A percentile compares a stretch with the other conserved stretches of the same genome.
These are phyloP conservation scores for Plasmodium malariae DNA, from an alignment of 169 alveolate genomes.

Conservation along the genomic window DNA sequence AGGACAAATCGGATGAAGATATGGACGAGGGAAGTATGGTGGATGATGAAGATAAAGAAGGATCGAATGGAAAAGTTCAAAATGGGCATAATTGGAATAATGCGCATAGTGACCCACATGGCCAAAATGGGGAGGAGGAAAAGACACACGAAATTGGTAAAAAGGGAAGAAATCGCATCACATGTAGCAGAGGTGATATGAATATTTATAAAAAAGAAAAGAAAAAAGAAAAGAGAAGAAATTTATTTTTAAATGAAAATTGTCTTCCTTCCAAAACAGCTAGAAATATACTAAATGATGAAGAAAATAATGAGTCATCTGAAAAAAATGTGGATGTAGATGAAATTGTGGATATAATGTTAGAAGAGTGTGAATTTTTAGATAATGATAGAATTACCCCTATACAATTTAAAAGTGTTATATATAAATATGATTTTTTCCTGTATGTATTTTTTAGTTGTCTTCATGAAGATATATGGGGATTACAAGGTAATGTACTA, in stretches of 20 bases:
- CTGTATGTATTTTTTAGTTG: conserved; percentile 87
- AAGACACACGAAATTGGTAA: conserved; percentile 1
- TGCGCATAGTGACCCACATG: too few species aligned
- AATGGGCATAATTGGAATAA: background rate
- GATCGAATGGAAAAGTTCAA: background rate
- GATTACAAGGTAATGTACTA: conserved; percentile 90
- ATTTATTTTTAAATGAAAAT: conserved; percentile 35
- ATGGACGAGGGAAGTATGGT: background rate
- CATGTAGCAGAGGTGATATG: conserved; percentile 35
- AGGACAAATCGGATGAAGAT: background rate
- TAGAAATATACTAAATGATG: conserved; percentile 63
- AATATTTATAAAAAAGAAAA: conserved; percentile 61
- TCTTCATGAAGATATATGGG: conserved; percentile 92
- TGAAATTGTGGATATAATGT: conserved; percentile 80
- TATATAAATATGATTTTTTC: conserved; percentile 84
- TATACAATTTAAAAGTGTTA: conserved; percentile 87
- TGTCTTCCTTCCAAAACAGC: conserved; percentile 74
- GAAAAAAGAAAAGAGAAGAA: conserved; percentile 25
- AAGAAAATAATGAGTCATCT: conserved; percentile 22
- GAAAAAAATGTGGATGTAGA: conserved; percentile 79
- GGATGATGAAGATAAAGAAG: conserved; percentile 1
- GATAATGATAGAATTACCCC: conserved; percentile 84
- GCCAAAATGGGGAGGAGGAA: conserved; percentile 11
- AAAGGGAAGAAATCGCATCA: conserved; percentile 1
- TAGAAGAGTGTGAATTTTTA: conserved; percentile 86